Evolutionary conservation across 2,329 filamentous ascomycete genomes (phyloP).

Genomic region (Scolecobasidium constrictum): DNA sequence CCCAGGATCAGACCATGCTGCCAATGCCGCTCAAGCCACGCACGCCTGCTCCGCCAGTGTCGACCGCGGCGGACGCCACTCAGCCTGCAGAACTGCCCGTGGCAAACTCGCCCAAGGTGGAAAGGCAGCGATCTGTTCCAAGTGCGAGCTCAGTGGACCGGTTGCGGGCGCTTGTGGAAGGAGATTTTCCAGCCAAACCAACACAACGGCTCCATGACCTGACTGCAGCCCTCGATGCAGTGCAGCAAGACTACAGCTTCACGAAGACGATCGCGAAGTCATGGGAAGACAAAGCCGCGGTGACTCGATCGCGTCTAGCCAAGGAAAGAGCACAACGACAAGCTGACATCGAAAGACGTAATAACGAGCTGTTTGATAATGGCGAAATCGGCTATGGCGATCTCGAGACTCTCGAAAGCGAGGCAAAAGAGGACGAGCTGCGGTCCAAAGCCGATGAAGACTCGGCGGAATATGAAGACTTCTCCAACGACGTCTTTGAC

Average conservation of each 20-base stretch:
- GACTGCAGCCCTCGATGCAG: slow-evolving; percentile 12
- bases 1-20: not conserved
- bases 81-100: not conserved
- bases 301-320: slow-evolving; percentile 34
- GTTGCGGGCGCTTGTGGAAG: slow-evolving; percentile 14
- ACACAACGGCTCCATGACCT: slow-evolving; percentile 15
- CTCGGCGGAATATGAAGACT: slow-evolving; percentile 39
- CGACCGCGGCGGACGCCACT: not conserved
- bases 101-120: slow-evolving; percentile 1
- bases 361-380: slow-evolving; percentile 43
- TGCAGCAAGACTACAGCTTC: slow-evolving; percentile 16
- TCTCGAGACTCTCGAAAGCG: slow-evolving; percentile 42
- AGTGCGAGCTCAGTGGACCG: slow-evolving; percentile 14
- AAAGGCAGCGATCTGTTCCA: not conserved
- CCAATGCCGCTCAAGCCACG: slow-evolving; percentile 9
- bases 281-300: slow-evolving; percentile 37
- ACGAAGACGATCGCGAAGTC: slow-evolving; percentile 17
- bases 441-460: slow-evolving; percentile 42
- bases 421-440: slow-evolving; percentile 42
- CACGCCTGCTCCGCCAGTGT: slow-evolving; percentile 19
- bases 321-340: slow-evolving; percentile 38
- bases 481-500: slow-evolving; percentile 39
- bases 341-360: slow-evolving; percentile 40
- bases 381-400: slow-evolving; percentile 48
- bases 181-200: slow-evolving; percentile 1